Evolutionary conservation across 2,329 filamentous ascomycete genomes (phyloP).

Genomic region (Hypoxylon sp.): DNA sequence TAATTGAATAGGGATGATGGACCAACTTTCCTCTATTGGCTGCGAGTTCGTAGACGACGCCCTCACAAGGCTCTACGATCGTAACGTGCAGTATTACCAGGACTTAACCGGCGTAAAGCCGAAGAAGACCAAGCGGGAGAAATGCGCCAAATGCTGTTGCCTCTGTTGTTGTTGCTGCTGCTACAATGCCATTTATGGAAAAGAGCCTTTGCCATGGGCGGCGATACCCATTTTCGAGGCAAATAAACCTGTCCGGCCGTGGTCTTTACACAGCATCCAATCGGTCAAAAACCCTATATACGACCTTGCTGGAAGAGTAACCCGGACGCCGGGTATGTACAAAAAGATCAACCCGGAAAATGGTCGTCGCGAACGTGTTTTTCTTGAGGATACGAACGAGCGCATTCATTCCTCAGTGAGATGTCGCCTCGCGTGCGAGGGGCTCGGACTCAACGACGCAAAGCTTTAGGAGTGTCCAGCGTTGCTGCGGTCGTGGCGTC

Average conservation of each 20-base stretch:
- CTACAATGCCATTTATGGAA: neutral
- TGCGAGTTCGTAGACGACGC: constrained; percentile 59
- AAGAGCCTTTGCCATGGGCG: constrained; percentile 56
- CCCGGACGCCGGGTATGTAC: constrained; percentile 63
- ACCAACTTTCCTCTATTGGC: constrained; percentile 64
- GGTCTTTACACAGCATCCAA: constrained; percentile 61
- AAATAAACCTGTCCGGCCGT: constrained; percentile 63
- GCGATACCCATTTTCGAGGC: constrained; percentile 60
- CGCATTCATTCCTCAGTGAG: constrained; percentile 67
- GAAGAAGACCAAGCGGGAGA: constrained; percentile 24
- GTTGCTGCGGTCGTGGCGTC: constrained; percentile 58
- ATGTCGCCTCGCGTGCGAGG: constrained; percentile 64
- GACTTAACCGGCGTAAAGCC: constrained; percentile 50
- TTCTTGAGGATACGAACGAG: constrained; percentile 66
- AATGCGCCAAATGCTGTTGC: constrained; percentile 5
- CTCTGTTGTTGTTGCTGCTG: constrained; percentile 9
- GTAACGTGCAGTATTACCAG: constrained; percentile 58
- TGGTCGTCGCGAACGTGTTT: constrained; percentile 53
- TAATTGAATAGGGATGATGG: constrained; percentile 64
- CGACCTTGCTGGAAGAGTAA: constrained; percentile 58
- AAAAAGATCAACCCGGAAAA: constrained; percentile 58
- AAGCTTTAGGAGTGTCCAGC: constrained; percentile 62
- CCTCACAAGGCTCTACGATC: constrained; percentile 49
- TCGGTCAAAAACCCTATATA: constrained; percentile 58
- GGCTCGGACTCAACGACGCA: constrained; percentile 63